These are phyloP conservation scores for Telfairia occidentalis DNA, from an alignment of 331 rosid genomes.

Conservation along the genomic window DNA sequence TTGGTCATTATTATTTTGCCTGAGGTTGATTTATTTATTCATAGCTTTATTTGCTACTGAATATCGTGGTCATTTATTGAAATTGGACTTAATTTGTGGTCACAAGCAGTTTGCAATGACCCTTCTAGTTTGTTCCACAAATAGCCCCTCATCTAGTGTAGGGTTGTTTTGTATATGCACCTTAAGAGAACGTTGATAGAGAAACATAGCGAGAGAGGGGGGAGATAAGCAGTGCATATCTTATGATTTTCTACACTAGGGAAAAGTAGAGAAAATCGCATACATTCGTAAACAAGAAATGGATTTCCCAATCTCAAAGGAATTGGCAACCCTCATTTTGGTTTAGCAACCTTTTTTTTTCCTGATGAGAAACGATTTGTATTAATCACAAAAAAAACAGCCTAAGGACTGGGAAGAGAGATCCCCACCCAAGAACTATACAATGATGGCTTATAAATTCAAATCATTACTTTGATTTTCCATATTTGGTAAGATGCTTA, in stretches of 20 bases:
- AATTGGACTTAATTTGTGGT: too few relatives aligned
- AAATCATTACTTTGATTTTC: not conserved
- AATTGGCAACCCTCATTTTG: not conserved
- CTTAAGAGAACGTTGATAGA: not conserved
- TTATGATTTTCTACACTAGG: not conserved
- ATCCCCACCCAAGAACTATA: too few relatives aligned
- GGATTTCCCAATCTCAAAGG: not conserved
- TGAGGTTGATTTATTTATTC: too few relatives aligned
- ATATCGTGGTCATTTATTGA: too few relatives aligned
- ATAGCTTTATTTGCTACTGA: too few relatives aligned
- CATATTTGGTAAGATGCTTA: not conserved
- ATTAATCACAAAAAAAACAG: too few relatives aligned
- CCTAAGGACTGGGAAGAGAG: too few relatives aligned
- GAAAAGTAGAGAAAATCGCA: not conserved
- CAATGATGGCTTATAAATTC: not conserved
- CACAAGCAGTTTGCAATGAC: not conserved
- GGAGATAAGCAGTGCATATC: too few relatives aligned
- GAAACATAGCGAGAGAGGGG: too few relatives aligned
- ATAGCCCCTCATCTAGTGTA: not conserved
- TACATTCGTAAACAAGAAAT: not conserved
- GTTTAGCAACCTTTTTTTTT: not conserved
- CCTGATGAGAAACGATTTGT: too few relatives aligned
- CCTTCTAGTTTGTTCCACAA: not conserved
- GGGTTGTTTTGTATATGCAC: not conserved
- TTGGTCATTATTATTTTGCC: too few relatives aligned